Base-by-base conservation (phyloP, 2,329 filamentous ascomycete genomes). In the Colletotrichum cordylinicola region DNA sequence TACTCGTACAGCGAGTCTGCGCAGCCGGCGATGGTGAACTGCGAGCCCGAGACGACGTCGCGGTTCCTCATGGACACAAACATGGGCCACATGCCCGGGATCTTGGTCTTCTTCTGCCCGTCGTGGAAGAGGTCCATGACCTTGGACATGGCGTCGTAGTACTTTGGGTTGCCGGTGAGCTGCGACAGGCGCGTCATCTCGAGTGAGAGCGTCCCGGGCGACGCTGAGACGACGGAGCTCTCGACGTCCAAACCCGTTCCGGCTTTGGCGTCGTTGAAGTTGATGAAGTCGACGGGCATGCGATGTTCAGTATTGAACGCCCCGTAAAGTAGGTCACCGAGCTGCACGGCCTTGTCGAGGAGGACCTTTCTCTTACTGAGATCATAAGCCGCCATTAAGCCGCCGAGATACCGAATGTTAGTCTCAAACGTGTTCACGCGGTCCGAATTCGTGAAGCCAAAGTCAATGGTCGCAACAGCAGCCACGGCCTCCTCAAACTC, bases 21-120 rank as follows among this genome's bases (percentile, higher is more conserved):
- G 64, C 80, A 81, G 21, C 82, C 86, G 15, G 84, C 86, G 13
- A 87, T 80, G 1, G 84, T 85, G 64, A 86, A 87, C 55, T 74
- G 33, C 15, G 78, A 71, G 70, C 72, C 74, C 33, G 72, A 64
- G 12, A 31, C 43, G 68, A 86, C 86, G 81, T 82, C 87, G 82
- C 82, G 89, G 88, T 64, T 88, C 86, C 76, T 87, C 89, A 81
- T 91, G 80, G 93, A 92, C 12, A 95, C 84, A 72, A 85, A 87
- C 66, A 92, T 88, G 2, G 94, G 94, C 93, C 94, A 96, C 83
- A 96, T 87, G 0, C 94, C 94, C 0, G 94, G 94, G 2, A 96
- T 83, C 18, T 85, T 87, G 0, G 94, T 96, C 18, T 88, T 84
- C 77, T 91, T 90, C 85, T 96, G 94, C 70, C 90, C 89, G 6